A percentile compares a stretch with the other conserved stretches of the same genome.
phyloP scores from a whole-genome alignment of 83 land plant genomes.

The Larix sibirica region DNA sequence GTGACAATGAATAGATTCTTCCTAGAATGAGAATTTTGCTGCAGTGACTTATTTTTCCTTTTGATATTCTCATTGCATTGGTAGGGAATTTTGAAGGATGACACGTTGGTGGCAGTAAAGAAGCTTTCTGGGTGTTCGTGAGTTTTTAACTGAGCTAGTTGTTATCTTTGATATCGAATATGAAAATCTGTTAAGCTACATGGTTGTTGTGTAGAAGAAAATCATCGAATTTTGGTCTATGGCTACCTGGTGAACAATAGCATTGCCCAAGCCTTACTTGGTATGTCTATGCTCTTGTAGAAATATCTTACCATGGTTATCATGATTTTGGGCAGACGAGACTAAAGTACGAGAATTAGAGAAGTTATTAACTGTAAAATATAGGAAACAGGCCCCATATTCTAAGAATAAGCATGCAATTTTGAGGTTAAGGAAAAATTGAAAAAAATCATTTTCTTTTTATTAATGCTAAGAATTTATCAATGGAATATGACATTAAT shows the following conservation, averaged over 20 bases:
- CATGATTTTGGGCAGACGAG: neutral
- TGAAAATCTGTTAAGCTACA: no score
- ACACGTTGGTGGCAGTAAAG: no score
- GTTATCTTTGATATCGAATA: no score
- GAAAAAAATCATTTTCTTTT: neutral
- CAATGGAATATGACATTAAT: constrained; percentile 1
- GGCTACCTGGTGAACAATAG: no score
- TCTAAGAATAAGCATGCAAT: neutral
- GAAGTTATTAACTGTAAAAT: neutral
- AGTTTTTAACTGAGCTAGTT: constrained; percentile 41
- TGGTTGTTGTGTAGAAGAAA: constrained; percentile 20
- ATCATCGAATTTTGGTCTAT: neutral
- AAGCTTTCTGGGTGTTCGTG: constrained; percentile 18
- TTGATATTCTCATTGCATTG: neutral
- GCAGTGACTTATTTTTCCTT: neutral
- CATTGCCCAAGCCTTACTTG: neutral
- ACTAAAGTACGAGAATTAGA: neutral
- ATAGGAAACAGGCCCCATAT: neutral
- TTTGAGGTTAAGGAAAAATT: neutral
- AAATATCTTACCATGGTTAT: neutral
- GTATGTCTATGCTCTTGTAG: constrained; percentile 24
- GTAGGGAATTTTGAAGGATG: neutral
- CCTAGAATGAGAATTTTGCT: neutral
- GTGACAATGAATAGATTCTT: neutral
- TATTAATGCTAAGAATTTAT: neutral